Evolutionary conservation across 805 yeast species (phyloP).

Genomic region (Lachancea nothofagi): DNA sequence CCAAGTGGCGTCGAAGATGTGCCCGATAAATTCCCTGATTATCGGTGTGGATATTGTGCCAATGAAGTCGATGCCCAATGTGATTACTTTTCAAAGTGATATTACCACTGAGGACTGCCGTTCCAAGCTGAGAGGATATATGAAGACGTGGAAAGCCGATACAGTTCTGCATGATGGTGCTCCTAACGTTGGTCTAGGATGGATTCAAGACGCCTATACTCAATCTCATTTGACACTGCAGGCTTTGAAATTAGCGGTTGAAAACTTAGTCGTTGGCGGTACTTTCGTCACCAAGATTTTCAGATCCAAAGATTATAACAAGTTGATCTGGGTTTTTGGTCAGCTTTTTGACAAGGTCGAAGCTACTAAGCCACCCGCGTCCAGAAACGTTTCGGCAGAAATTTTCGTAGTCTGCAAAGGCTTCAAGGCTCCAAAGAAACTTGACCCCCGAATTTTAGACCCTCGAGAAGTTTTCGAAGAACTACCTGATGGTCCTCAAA

Average conservation of each 20-base stretch:
- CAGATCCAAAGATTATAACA: conserved; percentile 98
- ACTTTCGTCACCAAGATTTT: conserved; percentile 94
- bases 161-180: conserved; percentile 99
- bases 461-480: conserved; percentile 94
- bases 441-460: conserved; percentile 89
- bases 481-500: conserved; percentile 62
- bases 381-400: conserved; percentile 98
- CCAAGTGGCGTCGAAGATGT: conserved; percentile 91
- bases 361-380: conserved; percentile 98
- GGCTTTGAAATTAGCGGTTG: conserved; percentile 90
- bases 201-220: conserved; percentile 99
- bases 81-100: conserved; percentile 91
- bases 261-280: conserved; percentile 86
- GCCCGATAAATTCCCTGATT: conserved; percentile 89
- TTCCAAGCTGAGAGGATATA: conserved; percentile 86
- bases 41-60: conserved; percentile 99
- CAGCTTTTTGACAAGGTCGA: conserved; percentile 94
- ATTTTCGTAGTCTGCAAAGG: conserved; percentile 95
- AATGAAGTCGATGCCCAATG: conserved; percentile 91
- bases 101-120: conserved; percentile 98
- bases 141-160: conserved; percentile 99
- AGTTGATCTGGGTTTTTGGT: conserved; percentile 94
- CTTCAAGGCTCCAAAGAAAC: conserved; percentile 90
- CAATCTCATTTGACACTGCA: conserved; percentile 94
- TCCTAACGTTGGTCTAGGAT: conserved; percentile 98